Conservation (phyloP, 331 rosid genomes). For the Malus hybrid region DNA sequence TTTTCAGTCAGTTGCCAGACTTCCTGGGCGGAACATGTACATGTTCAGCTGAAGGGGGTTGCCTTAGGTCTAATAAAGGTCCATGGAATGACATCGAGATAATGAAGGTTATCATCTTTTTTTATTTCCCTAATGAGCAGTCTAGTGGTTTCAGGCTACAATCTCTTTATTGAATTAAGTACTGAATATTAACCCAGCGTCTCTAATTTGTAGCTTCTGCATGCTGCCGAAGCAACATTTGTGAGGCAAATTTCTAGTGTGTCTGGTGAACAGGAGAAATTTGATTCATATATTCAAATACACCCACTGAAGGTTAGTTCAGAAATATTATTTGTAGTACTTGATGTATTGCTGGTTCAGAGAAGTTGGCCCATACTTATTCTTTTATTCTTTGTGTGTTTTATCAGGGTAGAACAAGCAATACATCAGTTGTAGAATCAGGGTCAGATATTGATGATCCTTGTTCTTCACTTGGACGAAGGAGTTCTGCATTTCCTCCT, state of each 20-base stretch:
- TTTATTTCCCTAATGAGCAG: background rate
- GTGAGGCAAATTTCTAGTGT: constrained; percentile 51
- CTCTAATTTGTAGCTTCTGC: constrained; percentile 50
- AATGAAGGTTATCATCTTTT: constrained; percentile 51
- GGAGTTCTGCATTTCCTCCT: constrained; percentile 39
- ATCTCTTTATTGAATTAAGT: background rate
- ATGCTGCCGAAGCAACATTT: constrained; percentile 47
- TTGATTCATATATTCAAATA: constrained; percentile 30
- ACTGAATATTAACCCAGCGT: constrained; percentile 1
- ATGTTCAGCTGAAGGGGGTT: constrained; percentile 67
- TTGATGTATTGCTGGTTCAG: background rate
- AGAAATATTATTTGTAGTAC: background rate
- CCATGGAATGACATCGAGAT: constrained; percentile 87
- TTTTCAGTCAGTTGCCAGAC: constrained; percentile 78
- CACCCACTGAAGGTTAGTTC: constrained; percentile 46
- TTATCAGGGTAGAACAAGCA: constrained; percentile 50
- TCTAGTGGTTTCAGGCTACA: background rate
- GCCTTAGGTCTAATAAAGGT: constrained; percentile 76
- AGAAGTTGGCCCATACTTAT: background rate
- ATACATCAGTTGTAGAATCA: constrained; percentile 55
- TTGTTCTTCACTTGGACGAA: constrained; percentile 36
- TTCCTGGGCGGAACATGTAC: constrained; percentile 88
- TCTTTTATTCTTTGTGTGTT: background rate
- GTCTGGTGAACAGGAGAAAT: constrained; percentile 32
- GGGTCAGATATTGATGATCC: constrained; percentile 63